Evolutionary conservation across 352 stramenopile genomes (phyloP), one percentile per base, ranked within the genome.

Genomic region (Globisporangium yorkense): DNA sequence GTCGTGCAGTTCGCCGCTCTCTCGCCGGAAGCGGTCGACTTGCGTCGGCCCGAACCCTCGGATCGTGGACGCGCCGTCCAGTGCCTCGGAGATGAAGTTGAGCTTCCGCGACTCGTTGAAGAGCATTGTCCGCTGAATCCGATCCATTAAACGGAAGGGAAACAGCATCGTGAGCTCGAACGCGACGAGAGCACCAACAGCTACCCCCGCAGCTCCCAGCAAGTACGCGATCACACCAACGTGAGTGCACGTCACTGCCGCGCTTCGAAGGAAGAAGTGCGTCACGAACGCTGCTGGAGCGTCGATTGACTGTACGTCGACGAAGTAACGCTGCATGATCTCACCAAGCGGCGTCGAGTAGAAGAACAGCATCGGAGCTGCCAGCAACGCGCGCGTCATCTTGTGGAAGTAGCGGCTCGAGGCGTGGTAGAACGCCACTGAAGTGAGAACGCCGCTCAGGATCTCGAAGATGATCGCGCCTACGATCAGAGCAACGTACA

Each of bases 61-160:
- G 43, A 78, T 75, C 35, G 67, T 75, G 18, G 70, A 52, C 0
- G 67, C 67, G 20, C 70, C 70, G 48, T 78, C 70, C 1, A 78
- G 50, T 7, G 70, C 70, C 44, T 75, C 70, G n/a, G 68, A 75
- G 52, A 78, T 75, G 13, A 75, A 68, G 49, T 75, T 75, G 35
- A 78, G 35, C 24, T 78, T 75, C 6, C 54, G 65, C 43, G 67
- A 56, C 59, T 78, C 65, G 20, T 62, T 57, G 24, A 61, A 53
- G 45, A 74, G 71, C 1, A 57, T 62, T 29, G 63, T 57, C 39
- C 71, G 64, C 55, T 72, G 21, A 21, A 73, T 33, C 7, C 12
- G 47, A 18, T 21, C 13, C 47, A 51, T 35, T 5, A 27, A 1
- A 2, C 12, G 12, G 7, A 54, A 56, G 18, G 33, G 31, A 33